Base-by-base conservation (phyloP, 345 rosid species). In the Citrus cavaleriei region DNA sequence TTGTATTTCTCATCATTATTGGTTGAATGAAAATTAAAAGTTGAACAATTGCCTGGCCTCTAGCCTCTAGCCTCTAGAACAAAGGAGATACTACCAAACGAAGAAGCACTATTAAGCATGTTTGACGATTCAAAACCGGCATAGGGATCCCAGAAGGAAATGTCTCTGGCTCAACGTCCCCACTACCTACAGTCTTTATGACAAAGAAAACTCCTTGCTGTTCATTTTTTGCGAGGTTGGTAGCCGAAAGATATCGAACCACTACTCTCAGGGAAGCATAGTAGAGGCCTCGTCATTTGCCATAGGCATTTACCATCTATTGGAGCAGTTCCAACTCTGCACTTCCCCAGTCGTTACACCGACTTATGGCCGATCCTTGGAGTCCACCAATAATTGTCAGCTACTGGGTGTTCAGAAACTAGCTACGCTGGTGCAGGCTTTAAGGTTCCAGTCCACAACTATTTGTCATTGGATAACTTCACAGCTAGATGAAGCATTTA, bases 391-490 rank as follows among this genome's bases (percentile, higher is more conserved):
- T 73, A 81, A 69, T 59, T 70, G 22, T 84, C 89, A 63, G 66
- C 67, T 61, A 61, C 49, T 10, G 60, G 55, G 51, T 80, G 81
- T 10, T 83, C 89, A 62, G 85, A 66, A 7, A 68, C 79, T 73
- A 46, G 71, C 57, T 79, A 84, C 7, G 83, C 78, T 5, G 83
- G 84, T 70, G 76, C 67, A 62, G 82, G 78, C 79, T 54, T 81
- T 0, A 82, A 73, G 30, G 35, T 25, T 62, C 59, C 27, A 63
- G 25, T 12, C 55, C 5, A 37, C 28, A 62, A 42, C 77, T 74
- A 62, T 76, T 83, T 27, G 88, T 5, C 22, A 16, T 83, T 67
- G 80, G 75, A 80, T 38, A 81, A 81, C 86, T 61, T 86, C 86
- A 46, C 72, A 77, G 38, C 74, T 74, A 68, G 84, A 61, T 4